Conservation (phyloP, 2,329 filamentous ascomycete genomes). For the Dactylella cylindrospora region DNA sequence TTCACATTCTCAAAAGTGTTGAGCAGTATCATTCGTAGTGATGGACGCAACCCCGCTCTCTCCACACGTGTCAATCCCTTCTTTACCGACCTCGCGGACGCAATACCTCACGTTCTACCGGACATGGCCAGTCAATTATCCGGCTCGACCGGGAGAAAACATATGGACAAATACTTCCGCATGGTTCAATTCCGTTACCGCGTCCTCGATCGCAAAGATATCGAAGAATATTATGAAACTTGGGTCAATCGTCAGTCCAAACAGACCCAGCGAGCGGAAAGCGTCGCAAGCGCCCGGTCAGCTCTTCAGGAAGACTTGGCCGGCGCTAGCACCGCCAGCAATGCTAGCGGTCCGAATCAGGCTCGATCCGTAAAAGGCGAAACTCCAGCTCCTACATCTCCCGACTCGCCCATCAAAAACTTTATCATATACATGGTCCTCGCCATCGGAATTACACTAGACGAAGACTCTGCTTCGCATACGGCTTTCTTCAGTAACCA, state of each 20-base stretch:
- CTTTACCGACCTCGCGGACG: conserved; percentile 44
- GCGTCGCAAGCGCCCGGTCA: conserved; percentile 25
- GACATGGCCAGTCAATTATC: conserved; percentile 44
- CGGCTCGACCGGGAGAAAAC: conserved; percentile 35
- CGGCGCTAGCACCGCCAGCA: conserved; percentile 18
- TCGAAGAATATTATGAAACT: conserved; percentile 39
- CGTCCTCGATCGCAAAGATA: conserved; percentile 37
- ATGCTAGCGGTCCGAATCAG: conserved; percentile 11
- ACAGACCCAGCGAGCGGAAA: conserved; percentile 27
- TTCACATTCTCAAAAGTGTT: conserved; percentile 43
- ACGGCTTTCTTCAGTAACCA: conserved; percentile 41
- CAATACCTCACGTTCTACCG: conserved; percentile 40
- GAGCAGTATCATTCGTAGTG: conserved; percentile 38
- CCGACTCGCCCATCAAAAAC: conserved; percentile 42
- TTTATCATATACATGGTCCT: conserved; percentile 45
- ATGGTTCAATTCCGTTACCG: conserved; percentile 43
- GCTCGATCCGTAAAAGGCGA: conserved; percentile 17
- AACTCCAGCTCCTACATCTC: conserved; percentile 18
- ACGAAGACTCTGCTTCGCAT: conserved; percentile 41
- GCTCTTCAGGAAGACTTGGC: conserved; percentile 31
- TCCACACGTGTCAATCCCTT: conserved; percentile 38
- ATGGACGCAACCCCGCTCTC: conserved; percentile 39
- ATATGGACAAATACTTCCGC: conserved; percentile 44
- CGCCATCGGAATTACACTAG: conserved; percentile 38
- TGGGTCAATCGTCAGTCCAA: conserved; percentile 42